These are phyloP conservation scores for Filosporella fistucella DNA, from an alignment of 495 filamentous ascomycete species.

Conservation along the genomic window DNA sequence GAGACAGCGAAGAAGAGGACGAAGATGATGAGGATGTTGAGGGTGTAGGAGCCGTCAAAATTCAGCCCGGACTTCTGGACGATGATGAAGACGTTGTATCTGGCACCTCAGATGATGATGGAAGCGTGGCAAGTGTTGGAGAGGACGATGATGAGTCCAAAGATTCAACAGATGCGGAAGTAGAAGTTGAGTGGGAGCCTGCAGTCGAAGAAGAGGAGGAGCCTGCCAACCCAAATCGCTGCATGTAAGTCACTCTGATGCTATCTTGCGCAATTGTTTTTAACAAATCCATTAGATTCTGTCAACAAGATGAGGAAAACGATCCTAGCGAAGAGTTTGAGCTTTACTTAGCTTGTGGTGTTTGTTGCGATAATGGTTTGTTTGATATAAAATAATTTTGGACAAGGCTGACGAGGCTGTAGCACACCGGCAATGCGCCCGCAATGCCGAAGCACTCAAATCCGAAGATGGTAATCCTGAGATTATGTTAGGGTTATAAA, in stretches of 20 bases:
- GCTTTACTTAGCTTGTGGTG: slow-evolving; percentile 70
- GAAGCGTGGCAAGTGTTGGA: slow-evolving; percentile 26
- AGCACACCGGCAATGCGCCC: slow-evolving; percentile 94
- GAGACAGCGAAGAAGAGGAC: slow-evolving; percentile 31
- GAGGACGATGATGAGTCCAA: slow-evolving; percentile 26
- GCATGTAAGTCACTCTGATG: slow-evolving; percentile 22
- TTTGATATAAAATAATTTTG: slow-evolving; percentile 14
- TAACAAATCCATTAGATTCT: slow-evolving; percentile 19
- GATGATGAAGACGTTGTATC: slow-evolving; percentile 36
- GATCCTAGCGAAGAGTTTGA: slow-evolving; percentile 69
- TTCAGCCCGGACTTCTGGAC: slow-evolving; percentile 50
- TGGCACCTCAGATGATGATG: slow-evolving; percentile 36
- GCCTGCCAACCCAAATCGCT: slow-evolving; percentile 34
- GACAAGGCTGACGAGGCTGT: slow-evolving; percentile 37
- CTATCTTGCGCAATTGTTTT: not conserved
- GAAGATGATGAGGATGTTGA: slow-evolving; percentile 49
- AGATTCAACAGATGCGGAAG: slow-evolving; percentile 34
- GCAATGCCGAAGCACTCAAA: slow-evolving; percentile 67
- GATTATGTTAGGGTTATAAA: not conserved
- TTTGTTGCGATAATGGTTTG: slow-evolving; percentile 89
- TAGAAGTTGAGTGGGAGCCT: slow-evolving; percentile 44
- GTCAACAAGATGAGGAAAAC: slow-evolving; percentile 26
- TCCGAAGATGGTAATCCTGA: slow-evolving; percentile 65
- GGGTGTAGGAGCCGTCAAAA: slow-evolving; percentile 72
- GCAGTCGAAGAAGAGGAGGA: slow-evolving; percentile 65